phyloP scores from a whole-genome alignment of 208 protist species.

The Giardia muris region DNA sequence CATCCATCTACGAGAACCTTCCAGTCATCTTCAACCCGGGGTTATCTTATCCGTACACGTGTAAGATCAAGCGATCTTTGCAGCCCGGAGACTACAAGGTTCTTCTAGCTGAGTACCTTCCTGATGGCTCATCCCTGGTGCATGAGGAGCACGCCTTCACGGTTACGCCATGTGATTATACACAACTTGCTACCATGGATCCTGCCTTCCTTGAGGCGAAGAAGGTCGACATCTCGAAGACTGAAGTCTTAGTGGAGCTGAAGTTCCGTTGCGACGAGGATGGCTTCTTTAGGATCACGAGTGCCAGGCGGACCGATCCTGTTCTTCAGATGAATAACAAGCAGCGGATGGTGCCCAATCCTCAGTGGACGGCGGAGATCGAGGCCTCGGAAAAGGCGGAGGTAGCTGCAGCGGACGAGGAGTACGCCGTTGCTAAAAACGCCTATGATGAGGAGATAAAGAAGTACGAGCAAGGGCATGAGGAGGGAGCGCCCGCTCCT shows the following conservation, averaged over 20 bases:
- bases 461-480: not conserved
- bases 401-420: not conserved
- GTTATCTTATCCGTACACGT: not conserved
- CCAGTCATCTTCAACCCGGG: not conserved
- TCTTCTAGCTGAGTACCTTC: not conserved
- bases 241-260: not conserved
- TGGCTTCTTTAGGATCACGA: not conserved
- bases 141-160: not conserved
- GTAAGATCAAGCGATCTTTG: not conserved
- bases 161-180: not conserved
- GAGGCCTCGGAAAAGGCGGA: not conserved
- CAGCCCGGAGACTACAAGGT: not conserved
- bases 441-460: not conserved
- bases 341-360: not conserved
- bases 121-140: not conserved
- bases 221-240: not conserved
- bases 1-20: not conserved
- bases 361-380: not conserved
- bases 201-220: not conserved
- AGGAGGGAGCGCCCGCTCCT: not conserved
- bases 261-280: not conserved
- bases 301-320: not conserved
- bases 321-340: not conserved
- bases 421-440: not conserved
- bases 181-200: not conserved